Conservation (phyloP, 257 asterid species). For the Solanum boliviense region DNA sequence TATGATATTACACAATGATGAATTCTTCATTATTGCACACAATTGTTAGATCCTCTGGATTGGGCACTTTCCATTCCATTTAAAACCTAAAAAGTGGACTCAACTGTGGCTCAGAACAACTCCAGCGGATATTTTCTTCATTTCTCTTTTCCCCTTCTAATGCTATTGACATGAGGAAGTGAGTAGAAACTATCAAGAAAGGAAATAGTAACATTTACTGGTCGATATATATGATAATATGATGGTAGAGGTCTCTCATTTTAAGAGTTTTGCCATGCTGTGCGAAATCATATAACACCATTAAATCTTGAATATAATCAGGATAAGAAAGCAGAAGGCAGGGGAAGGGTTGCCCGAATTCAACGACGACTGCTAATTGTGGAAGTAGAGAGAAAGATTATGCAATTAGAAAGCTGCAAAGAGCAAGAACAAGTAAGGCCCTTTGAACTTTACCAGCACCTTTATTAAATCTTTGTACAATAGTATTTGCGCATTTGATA, state of each 20-base stretch:
- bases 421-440: slow-evolving; percentile 63
- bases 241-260: not conserved
- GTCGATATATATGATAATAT: not conserved
- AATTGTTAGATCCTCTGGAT: not conserved
- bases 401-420: slow-evolving; percentile 53
- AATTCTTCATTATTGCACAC: not conserved
- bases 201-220: not conserved
- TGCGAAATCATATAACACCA: not conserved
- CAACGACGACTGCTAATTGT: slow-evolving; percentile 77
- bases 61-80: not conserved
- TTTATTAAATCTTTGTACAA: not conserved
- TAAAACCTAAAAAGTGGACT: not conserved
- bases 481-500: not conserved
- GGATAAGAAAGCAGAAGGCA: slow-evolving; percentile 96
- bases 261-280: not conserved
- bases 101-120: not conserved
- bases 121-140: not conserved
- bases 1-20: not conserved
- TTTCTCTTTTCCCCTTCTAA: not conserved
- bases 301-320: slow-evolving; percentile 24
- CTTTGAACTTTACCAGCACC: not conserved
- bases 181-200: not conserved
- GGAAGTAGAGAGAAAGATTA: slow-evolving; percentile 74
- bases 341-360: slow-evolving; percentile 91
- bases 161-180: not conserved